Percentiles rank a stretch among this genome's conserved stretches.
Conservation (phyloP, 2,329 filamentous ascomycete species). For the Incumbomyces lentus region DNA sequence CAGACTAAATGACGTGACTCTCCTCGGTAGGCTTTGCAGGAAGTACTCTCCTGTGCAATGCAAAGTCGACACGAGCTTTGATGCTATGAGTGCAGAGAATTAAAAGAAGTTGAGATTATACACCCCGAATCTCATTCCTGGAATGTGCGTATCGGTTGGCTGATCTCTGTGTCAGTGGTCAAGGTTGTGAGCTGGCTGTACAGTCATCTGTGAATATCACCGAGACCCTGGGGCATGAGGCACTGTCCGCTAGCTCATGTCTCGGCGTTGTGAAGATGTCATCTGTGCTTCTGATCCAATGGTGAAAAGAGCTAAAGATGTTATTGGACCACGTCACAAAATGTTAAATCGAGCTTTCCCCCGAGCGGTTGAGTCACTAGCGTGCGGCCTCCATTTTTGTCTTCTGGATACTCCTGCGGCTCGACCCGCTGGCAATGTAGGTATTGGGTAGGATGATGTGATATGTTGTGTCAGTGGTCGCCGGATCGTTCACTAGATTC, state of each 20-base stretch:
- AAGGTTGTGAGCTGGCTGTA: not conserved
- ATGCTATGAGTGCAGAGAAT: conserved; percentile 5
- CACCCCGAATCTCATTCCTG: conserved; percentile 5
- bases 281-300: conserved; percentile 10
- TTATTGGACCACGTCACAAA: conserved; percentile 15
- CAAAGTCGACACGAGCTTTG: not conserved
- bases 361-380: conserved; percentile 11
- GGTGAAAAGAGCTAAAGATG: conserved; percentile 6
- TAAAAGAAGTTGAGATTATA: not conserved
- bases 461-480: not conserved
- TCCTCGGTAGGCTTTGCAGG: conserved; percentile 3
- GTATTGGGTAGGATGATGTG: not conserved
- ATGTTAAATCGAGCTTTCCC: conserved; percentile 13
- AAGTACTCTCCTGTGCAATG: conserved; percentile 3
- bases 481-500: not conserved
- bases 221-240: not conserved
- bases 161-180: conserved; percentile 3
- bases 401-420: not conserved
- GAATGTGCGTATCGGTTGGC: not conserved
- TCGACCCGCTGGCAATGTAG: not conserved
- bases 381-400: not conserved
- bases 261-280: conserved; percentile 9
- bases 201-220: not conserved
- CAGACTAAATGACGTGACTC: conserved; percentile 9
- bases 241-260: conserved; percentile 8